phyloP scores from a whole-genome alignment of 345 rosid genomes.

The Linum tenue region DNA sequence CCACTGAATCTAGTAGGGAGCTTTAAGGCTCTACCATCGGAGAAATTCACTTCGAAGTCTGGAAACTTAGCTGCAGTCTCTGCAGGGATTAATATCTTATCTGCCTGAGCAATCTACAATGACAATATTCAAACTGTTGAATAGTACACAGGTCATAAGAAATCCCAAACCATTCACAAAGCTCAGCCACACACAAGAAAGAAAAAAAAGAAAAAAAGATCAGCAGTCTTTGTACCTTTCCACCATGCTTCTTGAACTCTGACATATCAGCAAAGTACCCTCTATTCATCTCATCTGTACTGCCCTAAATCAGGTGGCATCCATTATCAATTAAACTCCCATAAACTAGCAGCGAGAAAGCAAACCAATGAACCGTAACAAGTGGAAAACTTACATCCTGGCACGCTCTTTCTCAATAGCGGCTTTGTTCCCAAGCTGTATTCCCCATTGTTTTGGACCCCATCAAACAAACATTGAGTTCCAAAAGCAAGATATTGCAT shows the following conservation, averaged over 20 bases:
- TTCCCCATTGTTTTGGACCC: not conserved
- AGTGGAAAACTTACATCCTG: constrained; percentile 53
- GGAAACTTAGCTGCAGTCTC: constrained; percentile 65
- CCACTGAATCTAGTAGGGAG: constrained; percentile 42
- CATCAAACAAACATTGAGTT: not conserved
- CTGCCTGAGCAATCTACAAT: constrained; percentile 66
- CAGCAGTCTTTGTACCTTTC: constrained; percentile 52
- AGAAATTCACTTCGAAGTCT: constrained; percentile 33
- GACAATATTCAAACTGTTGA: not conserved
- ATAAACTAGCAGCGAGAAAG: not conserved
- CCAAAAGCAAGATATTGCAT: not conserved
- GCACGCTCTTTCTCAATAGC: constrained; percentile 76
- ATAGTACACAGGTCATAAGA: not conserved
- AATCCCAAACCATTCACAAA: not conserved
- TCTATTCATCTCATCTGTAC: constrained; percentile 91
- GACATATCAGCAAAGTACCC: constrained; percentile 76
- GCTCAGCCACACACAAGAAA: not conserved
- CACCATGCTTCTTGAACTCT: constrained; percentile 72
- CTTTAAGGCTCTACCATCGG: constrained; percentile 47
- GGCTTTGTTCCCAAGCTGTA: constrained; percentile 59
- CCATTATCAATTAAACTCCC: constrained; percentile 13
- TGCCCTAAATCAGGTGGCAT: constrained; percentile 51
- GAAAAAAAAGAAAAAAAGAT: not conserved
- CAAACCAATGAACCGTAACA: constrained; percentile 2
- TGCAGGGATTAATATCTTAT: constrained; percentile 56